Conservation (phyloP, 345 rosid genomes). For the Euphorbia tirucalli region DNA sequence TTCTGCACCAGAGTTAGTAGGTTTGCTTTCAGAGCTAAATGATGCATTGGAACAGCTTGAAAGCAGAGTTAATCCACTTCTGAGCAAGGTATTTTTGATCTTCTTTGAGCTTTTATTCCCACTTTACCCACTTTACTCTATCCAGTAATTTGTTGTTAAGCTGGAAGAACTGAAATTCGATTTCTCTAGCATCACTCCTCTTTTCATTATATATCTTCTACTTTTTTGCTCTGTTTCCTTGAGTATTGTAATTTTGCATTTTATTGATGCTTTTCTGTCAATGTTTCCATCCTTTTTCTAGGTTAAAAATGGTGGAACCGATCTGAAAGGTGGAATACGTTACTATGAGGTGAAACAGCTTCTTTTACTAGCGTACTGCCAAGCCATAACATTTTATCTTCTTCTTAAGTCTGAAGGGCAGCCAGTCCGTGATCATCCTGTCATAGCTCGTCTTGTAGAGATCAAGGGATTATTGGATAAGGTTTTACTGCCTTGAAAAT, state of each 20-base stretch:
- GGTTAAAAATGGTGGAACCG: constrained; percentile 48
- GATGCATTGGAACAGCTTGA: constrained; percentile 70
- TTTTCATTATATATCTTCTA: background rate
- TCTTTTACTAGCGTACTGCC: constrained; percentile 76
- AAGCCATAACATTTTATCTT: constrained; percentile 83
- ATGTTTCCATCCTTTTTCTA: constrained; percentile 23
- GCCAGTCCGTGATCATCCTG: constrained; percentile 86
- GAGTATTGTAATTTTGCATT: background rate
- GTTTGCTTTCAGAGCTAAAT: constrained; percentile 77
- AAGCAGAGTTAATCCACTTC: constrained; percentile 59
- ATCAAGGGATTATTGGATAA: constrained; percentile 68
- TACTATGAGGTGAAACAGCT: constrained; percentile 80
- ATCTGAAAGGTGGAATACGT: constrained; percentile 47
- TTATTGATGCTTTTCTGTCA: constrained; percentile 6
- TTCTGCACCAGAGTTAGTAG: constrained; percentile 90
- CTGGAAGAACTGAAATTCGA: no score
- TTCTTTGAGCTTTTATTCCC: background rate
- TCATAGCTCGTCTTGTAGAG: constrained; percentile 83
- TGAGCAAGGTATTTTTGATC: constrained; percentile 51
- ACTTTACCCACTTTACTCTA: no score
- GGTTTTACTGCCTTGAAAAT: constrained; percentile 34
- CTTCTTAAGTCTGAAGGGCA: constrained; percentile 93
- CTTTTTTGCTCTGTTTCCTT: background rate
- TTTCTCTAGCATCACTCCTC: background rate
- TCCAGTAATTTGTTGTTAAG: background rate